phyloP scores from a whole-genome alignment of 495 filamentous ascomycete species.

The Tuber borchii region DNA sequence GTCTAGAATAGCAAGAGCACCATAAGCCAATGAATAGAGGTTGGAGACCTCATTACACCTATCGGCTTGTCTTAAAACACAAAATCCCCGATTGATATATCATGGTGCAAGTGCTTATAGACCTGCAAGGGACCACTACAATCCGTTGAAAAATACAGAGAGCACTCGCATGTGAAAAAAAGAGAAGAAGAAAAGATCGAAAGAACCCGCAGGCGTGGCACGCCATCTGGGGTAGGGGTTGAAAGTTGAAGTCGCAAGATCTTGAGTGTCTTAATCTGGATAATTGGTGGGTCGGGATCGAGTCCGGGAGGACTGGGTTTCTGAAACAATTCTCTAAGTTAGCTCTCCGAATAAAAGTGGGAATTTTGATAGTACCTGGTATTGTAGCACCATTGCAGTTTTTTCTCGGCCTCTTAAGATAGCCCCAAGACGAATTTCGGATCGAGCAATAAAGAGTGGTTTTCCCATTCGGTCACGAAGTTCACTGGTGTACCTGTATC shows the following conservation, averaged over 20 bases:
- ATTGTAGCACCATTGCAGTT: neutral
- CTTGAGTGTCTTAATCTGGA: constrained; percentile 44
- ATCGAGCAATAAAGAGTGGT: neutral
- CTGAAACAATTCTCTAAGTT: neutral
- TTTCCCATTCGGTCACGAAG: neutral
- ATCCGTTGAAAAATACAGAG: too few relatives aligned
- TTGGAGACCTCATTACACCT: constrained; percentile 5
- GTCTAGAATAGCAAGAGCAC: neutral
- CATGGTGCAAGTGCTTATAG: constrained; percentile 59
- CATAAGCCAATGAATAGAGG: too few relatives aligned
- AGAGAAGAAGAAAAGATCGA: neutral
- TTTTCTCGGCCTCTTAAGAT: neutral
- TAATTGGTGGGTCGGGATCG: constrained; percentile 46
- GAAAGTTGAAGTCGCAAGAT: constrained; percentile 48
- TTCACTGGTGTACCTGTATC: neutral
- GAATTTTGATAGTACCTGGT: neutral
- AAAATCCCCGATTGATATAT: constrained; percentile 55
- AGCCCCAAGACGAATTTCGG: neutral
- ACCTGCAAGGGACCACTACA: constrained; percentile 36
- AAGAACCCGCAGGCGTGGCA: constrained; percentile 18
- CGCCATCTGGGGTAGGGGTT: constrained; percentile 47
- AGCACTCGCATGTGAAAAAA: neutral
- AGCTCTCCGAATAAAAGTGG: neutral
- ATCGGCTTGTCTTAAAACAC: constrained; percentile 11
- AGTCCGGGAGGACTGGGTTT: constrained; percentile 46